phyloP scores from a whole-genome alignment of 2,329 filamentous ascomycete species.

The Paecilomyces dactylethromorphus region DNA sequence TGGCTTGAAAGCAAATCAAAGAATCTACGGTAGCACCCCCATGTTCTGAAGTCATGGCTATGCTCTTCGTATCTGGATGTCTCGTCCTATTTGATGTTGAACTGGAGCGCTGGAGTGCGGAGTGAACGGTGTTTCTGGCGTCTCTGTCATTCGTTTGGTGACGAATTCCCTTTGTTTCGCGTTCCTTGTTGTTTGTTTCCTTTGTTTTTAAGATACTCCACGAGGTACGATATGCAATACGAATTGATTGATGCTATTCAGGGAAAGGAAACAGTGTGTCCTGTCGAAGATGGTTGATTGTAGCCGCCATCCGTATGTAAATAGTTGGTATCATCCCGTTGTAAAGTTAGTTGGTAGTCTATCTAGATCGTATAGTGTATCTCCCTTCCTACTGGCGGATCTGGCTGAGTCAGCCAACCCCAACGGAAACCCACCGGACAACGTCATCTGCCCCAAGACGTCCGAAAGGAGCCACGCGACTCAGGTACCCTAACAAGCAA shows the following conservation, averaged over 20 bases:
- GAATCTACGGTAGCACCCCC: not conserved
- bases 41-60: conserved; percentile 7
- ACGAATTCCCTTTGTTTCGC: conserved; percentile 1
- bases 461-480: conserved; percentile 6
- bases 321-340: too few species aligned
- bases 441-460: conserved; percentile 1
- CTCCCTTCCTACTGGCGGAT: not conserved
- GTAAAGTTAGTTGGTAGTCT: too few species aligned
- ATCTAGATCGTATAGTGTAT: not conserved
- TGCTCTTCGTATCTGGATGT: not conserved
- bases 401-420: conserved; percentile 6
- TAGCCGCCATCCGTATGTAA: too few species aligned
- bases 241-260: not conserved
- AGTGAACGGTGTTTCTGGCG: not conserved
- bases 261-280: too few species aligned
- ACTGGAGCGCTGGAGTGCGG: not conserved
- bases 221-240: conserved; percentile 1
- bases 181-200: not conserved
- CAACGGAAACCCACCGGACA: conserved; percentile 6
- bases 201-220: conserved; percentile 5
- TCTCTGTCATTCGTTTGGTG: not conserved
- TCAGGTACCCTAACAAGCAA: conserved; percentile 12
- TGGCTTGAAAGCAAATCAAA: not conserved
- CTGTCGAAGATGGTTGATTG: too few species aligned
- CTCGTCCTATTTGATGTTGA: not conserved